Evolutionary conservation across 306 rosid species (phyloP).

Genomic region (Astragalus membranaceus): DNA sequence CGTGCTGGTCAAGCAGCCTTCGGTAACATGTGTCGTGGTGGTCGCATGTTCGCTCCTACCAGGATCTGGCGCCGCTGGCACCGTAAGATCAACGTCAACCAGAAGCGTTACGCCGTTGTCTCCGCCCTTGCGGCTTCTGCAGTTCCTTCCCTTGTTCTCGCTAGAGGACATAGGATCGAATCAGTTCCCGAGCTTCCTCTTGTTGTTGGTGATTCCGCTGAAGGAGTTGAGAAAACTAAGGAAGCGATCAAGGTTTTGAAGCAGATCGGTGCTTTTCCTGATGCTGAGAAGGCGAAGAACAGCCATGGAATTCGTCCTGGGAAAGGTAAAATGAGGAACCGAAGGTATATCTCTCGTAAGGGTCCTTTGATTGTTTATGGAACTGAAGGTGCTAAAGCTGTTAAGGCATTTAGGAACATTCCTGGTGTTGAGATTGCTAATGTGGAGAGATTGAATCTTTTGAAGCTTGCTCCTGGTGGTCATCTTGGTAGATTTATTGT

Average conservation of each 20-base stretch:
- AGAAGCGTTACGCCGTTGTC: conserved; percentile 63
- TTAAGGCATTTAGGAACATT: background rate
- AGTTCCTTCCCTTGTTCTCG: conserved; percentile 50
- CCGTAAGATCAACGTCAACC: conserved; percentile 61
- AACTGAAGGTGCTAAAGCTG: background rate
- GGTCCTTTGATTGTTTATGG: background rate
- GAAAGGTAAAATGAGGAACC: background rate
- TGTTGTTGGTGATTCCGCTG: conserved; percentile 55
- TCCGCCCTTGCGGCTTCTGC: conserved; percentile 79
- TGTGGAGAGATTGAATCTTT: background rate
- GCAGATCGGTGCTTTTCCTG: conserved; percentile 53
- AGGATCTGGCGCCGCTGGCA: conserved; percentile 77
- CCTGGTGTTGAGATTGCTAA: background rate
- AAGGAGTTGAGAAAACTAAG: conserved; percentile 47
- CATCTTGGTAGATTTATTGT: background rate
- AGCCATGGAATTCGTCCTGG: conserved; percentile 32
- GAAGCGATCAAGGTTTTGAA: background rate
- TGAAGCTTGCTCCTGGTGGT: conserved; percentile 2
- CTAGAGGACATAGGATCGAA: conserved; percentile 44
- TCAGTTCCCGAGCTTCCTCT: conserved; percentile 60
- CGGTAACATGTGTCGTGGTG: conserved; percentile 5
- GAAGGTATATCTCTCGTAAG: background rate
- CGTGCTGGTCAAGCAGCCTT: background rate
- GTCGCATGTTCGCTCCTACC: conserved; percentile 3
- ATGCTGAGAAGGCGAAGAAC: conserved; percentile 66